A percentile compares a stretch with the other conserved stretches of the same genome.
Conservation (phyloP, 169 alveolate species). For the Theileria parva region DNA sequence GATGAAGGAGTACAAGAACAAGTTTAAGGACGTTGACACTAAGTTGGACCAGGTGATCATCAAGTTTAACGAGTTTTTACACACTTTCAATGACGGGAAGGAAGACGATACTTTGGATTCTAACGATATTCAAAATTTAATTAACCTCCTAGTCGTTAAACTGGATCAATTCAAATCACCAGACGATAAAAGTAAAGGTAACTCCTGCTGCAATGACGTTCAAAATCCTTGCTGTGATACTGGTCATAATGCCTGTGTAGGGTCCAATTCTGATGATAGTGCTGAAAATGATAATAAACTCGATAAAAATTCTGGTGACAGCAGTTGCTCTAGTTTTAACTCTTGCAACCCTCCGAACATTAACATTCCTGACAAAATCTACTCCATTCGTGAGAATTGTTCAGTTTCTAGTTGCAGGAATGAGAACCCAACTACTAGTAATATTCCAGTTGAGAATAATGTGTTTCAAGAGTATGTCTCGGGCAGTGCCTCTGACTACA, state of each 20-base stretch:
- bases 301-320: background rate
- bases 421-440: background rate
- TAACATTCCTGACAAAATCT: background rate
- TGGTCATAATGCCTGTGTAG: background rate
- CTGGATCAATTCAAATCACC: background rate
- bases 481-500: background rate
- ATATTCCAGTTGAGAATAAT: background rate
- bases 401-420: background rate
- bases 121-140: background rate
- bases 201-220: background rate
- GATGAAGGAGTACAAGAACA: slow-evolving; percentile 1
- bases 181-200: background rate
- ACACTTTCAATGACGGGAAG: background rate
- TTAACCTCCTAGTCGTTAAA: background rate
- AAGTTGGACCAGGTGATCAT: slow-evolving; percentile 12
- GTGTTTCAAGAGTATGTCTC: background rate
- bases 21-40: background rate
- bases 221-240: background rate
- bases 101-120: background rate
- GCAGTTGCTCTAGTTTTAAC: background rate
- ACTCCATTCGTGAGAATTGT: background rate
- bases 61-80: slow-evolving; percentile 1
- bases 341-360: background rate
- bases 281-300: background rate
- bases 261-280: background rate